Evolutionary conservation across 306 rosid genomes (phyloP).

Genomic region (Vigna trinervia): DNA sequence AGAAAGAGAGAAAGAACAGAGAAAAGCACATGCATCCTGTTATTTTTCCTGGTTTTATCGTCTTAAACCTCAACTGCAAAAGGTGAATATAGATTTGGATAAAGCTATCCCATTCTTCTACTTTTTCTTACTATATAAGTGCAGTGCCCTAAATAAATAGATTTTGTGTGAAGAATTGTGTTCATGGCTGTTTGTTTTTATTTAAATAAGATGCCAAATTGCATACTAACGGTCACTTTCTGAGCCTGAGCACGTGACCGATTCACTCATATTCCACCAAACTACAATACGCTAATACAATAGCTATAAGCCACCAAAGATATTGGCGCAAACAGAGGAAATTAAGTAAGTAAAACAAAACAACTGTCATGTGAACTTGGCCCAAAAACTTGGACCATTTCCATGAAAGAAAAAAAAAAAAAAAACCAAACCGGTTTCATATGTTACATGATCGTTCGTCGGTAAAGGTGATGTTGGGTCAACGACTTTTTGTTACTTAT

Average conservation of each 20-base stretch:
- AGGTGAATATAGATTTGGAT: not conserved
- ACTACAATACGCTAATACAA: conserved; percentile 1
- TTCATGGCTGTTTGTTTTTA: not conserved
- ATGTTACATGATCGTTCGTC: conserved; percentile 38
- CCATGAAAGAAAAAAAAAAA: conserved; percentile 35
- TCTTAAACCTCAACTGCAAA: conserved; percentile 12
- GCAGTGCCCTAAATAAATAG: not conserved
- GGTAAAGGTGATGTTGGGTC: conserved; percentile 46
- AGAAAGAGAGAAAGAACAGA: not conserved
- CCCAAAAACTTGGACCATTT: conserved; percentile 43
- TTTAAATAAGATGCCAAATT: conserved; percentile 33
- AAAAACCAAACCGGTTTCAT: conserved; percentile 1
- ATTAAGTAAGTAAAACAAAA: conserved; percentile 27
- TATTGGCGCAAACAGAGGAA: conserved; percentile 34
- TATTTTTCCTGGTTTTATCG: not conserved
- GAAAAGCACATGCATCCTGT: conserved; percentile 34
- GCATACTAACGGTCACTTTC: conserved; percentile 55
- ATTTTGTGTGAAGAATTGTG: not conserved
- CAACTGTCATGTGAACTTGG: conserved; percentile 62
- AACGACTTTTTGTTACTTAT: conserved; percentile 43
- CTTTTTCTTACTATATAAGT: not conserved
- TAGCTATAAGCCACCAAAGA: conserved; percentile 10
- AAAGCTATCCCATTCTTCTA: not conserved
- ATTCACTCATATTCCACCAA: conserved; percentile 42
- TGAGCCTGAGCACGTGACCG: conserved; percentile 55